phyloP scores from a whole-genome alignment of 495 filamentous ascomycete species.

The Friedmanniomyces endolithicus region DNA sequence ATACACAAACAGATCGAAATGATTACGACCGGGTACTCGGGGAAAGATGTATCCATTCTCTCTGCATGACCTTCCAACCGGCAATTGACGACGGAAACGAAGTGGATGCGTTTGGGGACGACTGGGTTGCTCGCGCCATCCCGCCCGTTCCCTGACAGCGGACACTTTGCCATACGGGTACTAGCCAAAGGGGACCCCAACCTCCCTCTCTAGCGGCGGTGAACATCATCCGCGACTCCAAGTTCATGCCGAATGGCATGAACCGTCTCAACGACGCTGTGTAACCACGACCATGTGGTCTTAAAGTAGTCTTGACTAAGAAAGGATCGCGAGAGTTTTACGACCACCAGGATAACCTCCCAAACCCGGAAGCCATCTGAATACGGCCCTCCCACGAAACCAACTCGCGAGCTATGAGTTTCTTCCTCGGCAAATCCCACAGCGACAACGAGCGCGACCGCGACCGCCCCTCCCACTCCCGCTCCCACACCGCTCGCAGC shows the following conservation, averaged over 20 bases:
- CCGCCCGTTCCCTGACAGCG: neutral
- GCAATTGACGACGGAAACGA: neutral
- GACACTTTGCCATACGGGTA: neutral
- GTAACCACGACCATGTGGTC: neutral
- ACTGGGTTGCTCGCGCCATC: neutral
- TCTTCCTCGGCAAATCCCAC: constrained; percentile 20
- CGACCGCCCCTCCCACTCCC: constrained; percentile 8
- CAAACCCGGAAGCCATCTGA: neutral
- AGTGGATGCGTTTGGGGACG: neutral
- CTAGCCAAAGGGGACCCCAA: neutral
- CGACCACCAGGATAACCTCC: no score
- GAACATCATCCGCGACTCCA: neutral
- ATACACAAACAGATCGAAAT: no score
- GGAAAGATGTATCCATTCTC: no score
- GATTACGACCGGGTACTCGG: no score
- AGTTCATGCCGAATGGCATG: neutral
- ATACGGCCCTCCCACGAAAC: neutral
- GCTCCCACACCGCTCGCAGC: constrained; percentile 13
- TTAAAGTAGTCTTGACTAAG: no score
- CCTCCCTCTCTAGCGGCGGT: neutral
- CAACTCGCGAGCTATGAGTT: constrained; percentile 16
- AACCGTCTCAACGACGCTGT: neutral
- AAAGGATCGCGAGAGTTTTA: no score
- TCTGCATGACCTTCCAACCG: neutral
- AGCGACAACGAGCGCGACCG: constrained; percentile 10